Evolutionary conservation across 345 rosid genomes (phyloP).

Genomic region (Dipteronia dyeriana): DNA sequence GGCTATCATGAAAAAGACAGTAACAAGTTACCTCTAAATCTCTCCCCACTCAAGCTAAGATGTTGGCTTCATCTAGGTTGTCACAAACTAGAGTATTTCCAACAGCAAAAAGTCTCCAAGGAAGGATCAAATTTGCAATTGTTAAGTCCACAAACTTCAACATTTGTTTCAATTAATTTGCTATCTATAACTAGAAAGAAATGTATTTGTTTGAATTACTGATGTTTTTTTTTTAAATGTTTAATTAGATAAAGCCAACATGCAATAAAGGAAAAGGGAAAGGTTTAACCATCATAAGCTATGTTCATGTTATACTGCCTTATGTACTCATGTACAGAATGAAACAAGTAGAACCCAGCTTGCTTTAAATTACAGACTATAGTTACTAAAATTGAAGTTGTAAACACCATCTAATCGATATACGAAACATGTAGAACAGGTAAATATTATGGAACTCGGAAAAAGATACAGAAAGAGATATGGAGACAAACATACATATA

Average conservation of each 20-base stretch:
- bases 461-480: not conserved
- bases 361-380: constrained; percentile 4
- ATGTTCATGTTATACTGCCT: not conserved
- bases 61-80: constrained; percentile 89
- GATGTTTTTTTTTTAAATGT: not conserved
- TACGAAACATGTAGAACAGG: not conserved
- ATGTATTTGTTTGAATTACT: not conserved
- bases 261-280: not conserved
- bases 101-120: constrained; percentile 93
- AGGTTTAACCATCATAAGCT: not conserved
- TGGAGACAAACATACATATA: not conserved
- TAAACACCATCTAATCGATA: not conserved
- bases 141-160: constrained; percentile 56
- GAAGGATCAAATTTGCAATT: constrained; percentile 72
- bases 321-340: not conserved
- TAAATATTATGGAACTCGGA: not conserved
- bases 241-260: not conserved
- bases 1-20: constrained; percentile 18
- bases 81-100: constrained; percentile 97
- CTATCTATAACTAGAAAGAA: not conserved
- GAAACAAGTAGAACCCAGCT: not conserved
- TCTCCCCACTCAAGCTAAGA: constrained; percentile 94
- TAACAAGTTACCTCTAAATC: constrained; percentile 68
- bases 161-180: not conserved
- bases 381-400: not conserved